Evolutionary conservation across 1,284 basidiomycete species (phyloP), one percentile per base, ranked within the genome.

Genomic region (Melampsora larici-populina): DNA sequence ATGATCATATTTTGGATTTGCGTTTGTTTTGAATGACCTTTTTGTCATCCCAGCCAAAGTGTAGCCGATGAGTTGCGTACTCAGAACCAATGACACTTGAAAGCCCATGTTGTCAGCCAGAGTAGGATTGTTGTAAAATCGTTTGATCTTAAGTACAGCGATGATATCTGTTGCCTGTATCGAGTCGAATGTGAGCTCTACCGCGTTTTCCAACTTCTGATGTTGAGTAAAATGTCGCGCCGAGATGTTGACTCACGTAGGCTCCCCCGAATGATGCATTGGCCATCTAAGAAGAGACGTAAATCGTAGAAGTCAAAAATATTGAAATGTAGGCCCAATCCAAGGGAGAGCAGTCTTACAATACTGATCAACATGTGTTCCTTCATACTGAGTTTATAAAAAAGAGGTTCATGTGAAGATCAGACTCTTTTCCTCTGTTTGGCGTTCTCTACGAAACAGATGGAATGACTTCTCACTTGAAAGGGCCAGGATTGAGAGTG

Each of bases 61-160:
- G n/a, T n/a, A n/a, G n/a, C 87, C 87, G 26, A 86, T 83, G 48
- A 87, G 81, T 79, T 87, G 86, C 0, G 86, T 86, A 17, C 85
- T 86, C 49, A 88, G 79, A 1, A 80, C 78, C 46, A 84, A 80
- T 0, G 83, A 80, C 48, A 84, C 79, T 63, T 76, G 74, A 33
- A 76, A 76, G 9, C 74, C 74, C 21, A 69, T n/a, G 21, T 76
- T 60, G 8, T 31, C 58, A 24, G 65, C 74, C 33, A 76, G 36
- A 8, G 9, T n/a, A 11, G 65, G 31, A 26, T 76, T 76, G 31
- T 76, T 48, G 55, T 76, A 76, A 49, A 76, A 76, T 49, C 66
- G 51, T 18, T 66, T 49, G 15, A 76, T 68, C 49, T 65, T 60
- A 17, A 76, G 49, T 67, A 76, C 74, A 6, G 66, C 66, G 24